These are phyloP conservation scores for Phytophthora chlamydospora DNA, from an alignment of 352 stramenopile species.

Conservation along the genomic window DNA sequence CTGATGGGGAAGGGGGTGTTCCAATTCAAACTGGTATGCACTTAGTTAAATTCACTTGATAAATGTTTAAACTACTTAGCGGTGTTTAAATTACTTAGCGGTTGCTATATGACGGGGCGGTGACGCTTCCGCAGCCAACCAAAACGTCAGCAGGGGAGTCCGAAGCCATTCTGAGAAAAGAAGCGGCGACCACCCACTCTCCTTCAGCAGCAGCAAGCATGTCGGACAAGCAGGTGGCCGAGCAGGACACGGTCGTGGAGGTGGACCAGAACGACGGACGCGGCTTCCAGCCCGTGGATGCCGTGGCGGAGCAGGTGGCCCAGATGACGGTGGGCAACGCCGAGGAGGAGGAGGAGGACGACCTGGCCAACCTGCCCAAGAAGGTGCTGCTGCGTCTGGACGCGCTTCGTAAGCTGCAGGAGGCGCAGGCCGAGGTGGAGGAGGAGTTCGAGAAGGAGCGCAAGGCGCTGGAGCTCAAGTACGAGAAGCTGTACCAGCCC, in stretches of 20 bases:
- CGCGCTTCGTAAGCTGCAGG: slow-evolving; percentile 76
- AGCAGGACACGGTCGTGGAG: slow-evolving; percentile 64
- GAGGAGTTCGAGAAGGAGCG: slow-evolving; percentile 89
- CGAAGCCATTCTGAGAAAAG: slow-evolving; percentile 33
- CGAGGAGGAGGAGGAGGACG: slow-evolving; percentile 58
- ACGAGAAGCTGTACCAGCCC: slow-evolving; percentile 88
- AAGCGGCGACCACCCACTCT: slow-evolving; percentile 5
- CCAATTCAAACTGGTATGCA: too few species aligned
- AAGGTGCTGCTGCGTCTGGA: slow-evolving; percentile 77
- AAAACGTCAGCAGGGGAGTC: slow-evolving; percentile 18
- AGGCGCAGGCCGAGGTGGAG: slow-evolving; percentile 77
- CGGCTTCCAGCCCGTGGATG: slow-evolving; percentile 65
- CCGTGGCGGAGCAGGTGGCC: slow-evolving; percentile 44
- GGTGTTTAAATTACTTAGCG: too few species aligned
- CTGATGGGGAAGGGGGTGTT: too few species aligned
- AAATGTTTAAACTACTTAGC: too few species aligned
- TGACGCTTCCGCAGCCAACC: slow-evolving; percentile 38
- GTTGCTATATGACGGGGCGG: too few species aligned
- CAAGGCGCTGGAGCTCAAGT: slow-evolving; percentile 85
- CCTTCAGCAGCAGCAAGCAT: slow-evolving; percentile 22
- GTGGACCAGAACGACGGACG: slow-evolving; percentile 68
- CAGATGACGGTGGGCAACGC: slow-evolving; percentile 35
- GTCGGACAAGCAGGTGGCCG: slow-evolving; percentile 46
- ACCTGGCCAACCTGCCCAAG: slow-evolving; percentile 65
- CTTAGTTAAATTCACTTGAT: too few species aligned